Base-by-base conservation (phyloP, 176 grass and related monocot genomes). In the Urochloa ruziziensis region DNA sequence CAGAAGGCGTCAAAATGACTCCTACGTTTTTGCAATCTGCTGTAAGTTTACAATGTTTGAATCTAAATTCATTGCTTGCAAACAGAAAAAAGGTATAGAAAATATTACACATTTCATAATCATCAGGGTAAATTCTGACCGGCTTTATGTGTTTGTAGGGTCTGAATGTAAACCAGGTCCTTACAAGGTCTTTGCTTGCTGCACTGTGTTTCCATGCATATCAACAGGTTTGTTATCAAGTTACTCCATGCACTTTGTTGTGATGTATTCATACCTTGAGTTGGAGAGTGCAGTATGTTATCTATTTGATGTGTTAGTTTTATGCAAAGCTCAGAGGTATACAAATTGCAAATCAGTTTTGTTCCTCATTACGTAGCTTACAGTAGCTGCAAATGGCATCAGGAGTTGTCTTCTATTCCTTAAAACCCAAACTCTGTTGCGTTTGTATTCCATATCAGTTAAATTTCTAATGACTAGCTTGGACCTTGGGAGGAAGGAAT, bases 201-300 rank as follows among this genome's bases (percentile, higher is more conserved):
- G 96, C 64, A 27, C 77, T 98, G 35, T 98, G 93, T 89, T 98
- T 99, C 79, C 93, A 99, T 42, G 96, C 96, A 40, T 95, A 94
- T 79, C 96, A 98, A 88, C 96, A 98, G 93, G 96, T 98, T 27
- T 75, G 76, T 10, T 3, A 49, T 88, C 71, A 76, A 18, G 23
- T 54, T 53, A 25, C 75, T 63, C 51, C 47, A 46, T 59, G 8
- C 32, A 47, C 25, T 66, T 10, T 73, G 3, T 19, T 71, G 3
- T 29, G 33, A 49, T 54, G 15, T 29, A 56, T 67, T 39, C 8
- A 53, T 36, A 19, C 51, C 33, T 24, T 35, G 30, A 63, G 30
- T 51, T 63, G 29, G 21, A 49, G 21, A 62, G 21, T 54, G 47
- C 15, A 68, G 32, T 66, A 48, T 63, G 21, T 64, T 25, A 51